These are phyloP conservation scores for Trichothecium roseum DNA, from an alignment of 2,329 filamentous ascomycete species.

Conservation along the genomic window DNA sequence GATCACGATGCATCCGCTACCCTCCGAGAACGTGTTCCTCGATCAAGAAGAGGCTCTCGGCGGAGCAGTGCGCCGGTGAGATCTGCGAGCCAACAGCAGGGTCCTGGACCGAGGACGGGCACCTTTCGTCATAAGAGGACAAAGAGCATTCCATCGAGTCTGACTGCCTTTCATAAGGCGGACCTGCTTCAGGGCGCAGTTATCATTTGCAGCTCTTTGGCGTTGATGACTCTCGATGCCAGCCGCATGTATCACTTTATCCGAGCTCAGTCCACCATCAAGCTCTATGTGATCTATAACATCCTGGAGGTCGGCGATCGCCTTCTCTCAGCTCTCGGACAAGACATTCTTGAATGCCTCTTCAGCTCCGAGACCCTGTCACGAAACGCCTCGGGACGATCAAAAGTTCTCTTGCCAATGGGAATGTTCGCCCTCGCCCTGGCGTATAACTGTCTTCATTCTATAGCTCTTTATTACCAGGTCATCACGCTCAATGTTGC, in stretches of 20 bases:
- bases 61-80: conserved; percentile 3
- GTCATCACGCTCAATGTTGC: conserved; percentile 97
- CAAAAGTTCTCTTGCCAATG: conserved; percentile 78
- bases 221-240: conserved; percentile 85
- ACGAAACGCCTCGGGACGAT: conserved; percentile 75
- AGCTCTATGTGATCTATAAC: conserved; percentile 98
- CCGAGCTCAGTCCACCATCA: conserved; percentile 90
- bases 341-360: conserved; percentile 91
- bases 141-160: conserved; percentile 73
- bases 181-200: conserved; percentile 86
- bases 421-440: conserved; percentile 86
- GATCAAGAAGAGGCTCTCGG: conserved; percentile 4
- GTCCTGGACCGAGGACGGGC: conserved; percentile 19
- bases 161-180: conserved; percentile 86
- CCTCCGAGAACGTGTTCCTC: conserved; percentile 1
- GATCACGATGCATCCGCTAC: conserved; percentile 3
- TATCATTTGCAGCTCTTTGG: conserved; percentile 74
- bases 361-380: conserved; percentile 91
- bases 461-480: conserved; percentile 86
- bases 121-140: conserved; percentile 56
- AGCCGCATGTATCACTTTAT: conserved; percentile 98
- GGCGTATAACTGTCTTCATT: conserved; percentile 78
- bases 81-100: conserved; percentile 10
- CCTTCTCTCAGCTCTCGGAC: conserved; percentile 79
- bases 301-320: conserved; percentile 89